These are phyloP conservation scores for Aaosphaeria pasadenensis DNA, from an alignment of 2,329 filamentous ascomycete species.

Conservation along the genomic window DNA sequence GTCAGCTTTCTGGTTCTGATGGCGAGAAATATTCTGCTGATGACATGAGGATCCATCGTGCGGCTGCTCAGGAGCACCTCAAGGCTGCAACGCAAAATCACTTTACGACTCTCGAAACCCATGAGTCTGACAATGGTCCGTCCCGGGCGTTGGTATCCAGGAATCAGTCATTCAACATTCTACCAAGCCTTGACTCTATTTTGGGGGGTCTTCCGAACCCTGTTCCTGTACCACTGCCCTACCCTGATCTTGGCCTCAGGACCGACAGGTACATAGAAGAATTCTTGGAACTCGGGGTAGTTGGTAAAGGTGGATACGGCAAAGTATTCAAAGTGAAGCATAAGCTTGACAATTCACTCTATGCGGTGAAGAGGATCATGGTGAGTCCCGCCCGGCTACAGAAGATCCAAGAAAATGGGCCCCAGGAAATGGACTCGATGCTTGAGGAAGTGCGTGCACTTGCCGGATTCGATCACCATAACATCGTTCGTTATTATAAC, in stretches of 20 bases:
- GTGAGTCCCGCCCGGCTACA: conserved; percentile 53
- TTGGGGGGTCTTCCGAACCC: not conserved
- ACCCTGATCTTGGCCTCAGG: conserved; percentile 21
- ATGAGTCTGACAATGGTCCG: conserved; percentile 9
- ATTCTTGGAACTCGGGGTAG: conserved; percentile 44
- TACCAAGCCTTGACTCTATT: conserved; percentile 1
- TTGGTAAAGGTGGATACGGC: conserved; percentile 66
- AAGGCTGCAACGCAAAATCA: conserved; percentile 25
- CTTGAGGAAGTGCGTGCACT: conserved; percentile 61
- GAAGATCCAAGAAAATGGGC: conserved; percentile 50
- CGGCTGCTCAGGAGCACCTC: conserved; percentile 38
- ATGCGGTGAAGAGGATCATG: conserved; percentile 65
- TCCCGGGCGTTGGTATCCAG: conserved; percentile 23
- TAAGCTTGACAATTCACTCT: conserved; percentile 59
- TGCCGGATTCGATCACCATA: conserved; percentile 61
- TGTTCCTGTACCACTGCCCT: conserved; percentile 17
- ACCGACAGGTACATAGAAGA: conserved; percentile 31
- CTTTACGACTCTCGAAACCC: conserved; percentile 15
- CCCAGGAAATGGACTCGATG: conserved; percentile 54
- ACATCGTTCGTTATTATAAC: conserved; percentile 65
- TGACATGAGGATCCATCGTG: conserved; percentile 31
- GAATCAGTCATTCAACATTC: not conserved
- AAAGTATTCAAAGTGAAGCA: conserved; percentile 62
- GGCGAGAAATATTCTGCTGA: conserved; percentile 38
- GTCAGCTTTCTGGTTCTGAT: conserved; percentile 33